Evolutionary conservation across 1,139 yeast genomes (phyloP).

Genomic region (Meyerozyma athensensis): DNA sequence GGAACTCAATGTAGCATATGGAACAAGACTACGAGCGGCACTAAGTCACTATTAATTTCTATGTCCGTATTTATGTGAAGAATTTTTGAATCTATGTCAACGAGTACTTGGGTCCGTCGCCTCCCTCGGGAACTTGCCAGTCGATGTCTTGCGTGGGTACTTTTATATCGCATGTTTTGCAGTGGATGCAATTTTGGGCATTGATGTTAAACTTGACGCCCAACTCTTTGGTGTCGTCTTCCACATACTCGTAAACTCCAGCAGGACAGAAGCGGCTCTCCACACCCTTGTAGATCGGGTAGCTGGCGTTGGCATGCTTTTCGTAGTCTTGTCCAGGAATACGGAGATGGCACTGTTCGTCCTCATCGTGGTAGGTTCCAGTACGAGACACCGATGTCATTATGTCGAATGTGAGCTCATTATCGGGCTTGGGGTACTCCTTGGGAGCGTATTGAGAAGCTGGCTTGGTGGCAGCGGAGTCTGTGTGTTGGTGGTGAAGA

Average conservation of each 20-base stretch:
- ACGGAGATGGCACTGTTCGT: constrained; percentile 83
- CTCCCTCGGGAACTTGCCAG: constrained; percentile 98
- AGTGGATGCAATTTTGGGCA: constrained; percentile 94
- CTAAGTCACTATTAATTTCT: no score
- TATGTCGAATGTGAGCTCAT: constrained; percentile 80
- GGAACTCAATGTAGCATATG: background rate
- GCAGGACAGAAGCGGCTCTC: constrained; percentile 96
- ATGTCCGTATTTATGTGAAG: background rate
- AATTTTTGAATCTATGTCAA: constrained; percentile 54
- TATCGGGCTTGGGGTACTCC: constrained; percentile 93
- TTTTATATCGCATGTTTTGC: constrained; percentile 97
- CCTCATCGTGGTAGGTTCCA: constrained; percentile 93
- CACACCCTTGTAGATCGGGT: constrained; percentile 75
- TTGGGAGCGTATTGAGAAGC: constrained; percentile 68
- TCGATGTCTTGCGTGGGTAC: constrained; percentile 90
- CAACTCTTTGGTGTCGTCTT: constrained; percentile 50
- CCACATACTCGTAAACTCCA: constrained; percentile 91
- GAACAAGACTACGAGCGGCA: background rate
- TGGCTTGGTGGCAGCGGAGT: constrained; percentile 62
- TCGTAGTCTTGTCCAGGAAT: constrained; percentile 69
- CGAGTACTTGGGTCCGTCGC: constrained; percentile 94
- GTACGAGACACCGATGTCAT: constrained; percentile 91
- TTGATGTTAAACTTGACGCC: constrained; percentile 89
- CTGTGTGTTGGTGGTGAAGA: constrained; percentile 63
- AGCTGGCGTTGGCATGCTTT: constrained; percentile 63